Percentiles rank a stretch among this genome's conserved stretches.
phyloP scores from a whole-genome alignment of 2,329 filamentous ascomycete species.

The Ophiocordyceps camponoti-rufipedis region DNA sequence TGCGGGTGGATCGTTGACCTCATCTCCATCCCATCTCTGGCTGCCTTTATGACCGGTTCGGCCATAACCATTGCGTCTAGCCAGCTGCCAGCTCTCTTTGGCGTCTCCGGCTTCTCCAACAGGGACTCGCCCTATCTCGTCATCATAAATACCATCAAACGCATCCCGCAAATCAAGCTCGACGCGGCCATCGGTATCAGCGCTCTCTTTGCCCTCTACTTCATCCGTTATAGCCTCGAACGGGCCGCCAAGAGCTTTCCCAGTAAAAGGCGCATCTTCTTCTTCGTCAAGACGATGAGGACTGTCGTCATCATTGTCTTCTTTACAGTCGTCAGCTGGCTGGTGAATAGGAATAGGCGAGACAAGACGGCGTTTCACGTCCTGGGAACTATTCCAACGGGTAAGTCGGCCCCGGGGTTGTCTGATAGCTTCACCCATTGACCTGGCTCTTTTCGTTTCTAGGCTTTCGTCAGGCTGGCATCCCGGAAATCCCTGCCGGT shows the following conservation, averaged over 20 bases:
- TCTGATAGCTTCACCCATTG: neutral
- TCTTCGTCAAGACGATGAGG: slow-evolving; percentile 61
- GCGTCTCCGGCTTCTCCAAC: slow-evolving; percentile 30
- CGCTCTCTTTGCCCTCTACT: slow-evolving; percentile 48
- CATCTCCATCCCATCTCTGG: slow-evolving; percentile 32
- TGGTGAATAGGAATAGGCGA: slow-evolving; percentile 43
- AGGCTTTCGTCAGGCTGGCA: slow-evolving; percentile 54
- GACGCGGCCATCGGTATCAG: slow-evolving; percentile 61
- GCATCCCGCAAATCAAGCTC: slow-evolving; percentile 29
- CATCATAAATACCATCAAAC: slow-evolving; percentile 31
- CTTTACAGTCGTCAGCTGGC: slow-evolving; percentile 60
- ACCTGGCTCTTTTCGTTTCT: neutral
- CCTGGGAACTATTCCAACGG: slow-evolving; percentile 51
- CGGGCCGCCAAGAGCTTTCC: slow-evolving; percentile 49
- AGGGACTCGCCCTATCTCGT: slow-evolving; percentile 27
- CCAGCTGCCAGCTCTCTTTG: slow-evolving; percentile 31
- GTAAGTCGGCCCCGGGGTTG: slow-evolving; percentile 15
- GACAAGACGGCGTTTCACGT: slow-evolving; percentile 43
- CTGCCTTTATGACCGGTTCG: slow-evolving; percentile 36
- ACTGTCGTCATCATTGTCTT: slow-evolving; percentile 67
- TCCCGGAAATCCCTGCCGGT: slow-evolving; percentile 38
- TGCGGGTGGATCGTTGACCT: slow-evolving; percentile 36
- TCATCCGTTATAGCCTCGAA: slow-evolving; percentile 44
- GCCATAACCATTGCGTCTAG: slow-evolving; percentile 30
- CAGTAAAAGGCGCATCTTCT: slow-evolving; percentile 48